Conservation (phyloP, 176 grass and related monocot genomes). For the Oryza glumipatula region DNA sequence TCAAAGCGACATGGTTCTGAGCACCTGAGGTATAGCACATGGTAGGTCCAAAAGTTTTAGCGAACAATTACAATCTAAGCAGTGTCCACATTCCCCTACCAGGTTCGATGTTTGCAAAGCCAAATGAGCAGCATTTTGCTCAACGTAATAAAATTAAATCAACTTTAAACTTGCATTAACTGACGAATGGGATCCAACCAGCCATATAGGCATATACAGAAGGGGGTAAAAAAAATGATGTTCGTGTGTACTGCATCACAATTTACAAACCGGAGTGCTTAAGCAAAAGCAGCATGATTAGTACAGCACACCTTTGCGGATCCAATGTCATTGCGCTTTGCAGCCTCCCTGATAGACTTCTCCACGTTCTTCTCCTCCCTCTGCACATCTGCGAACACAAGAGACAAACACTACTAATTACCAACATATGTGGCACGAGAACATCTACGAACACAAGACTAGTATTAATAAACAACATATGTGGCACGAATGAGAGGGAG, state of each 20-base stretch:
- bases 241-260: neutral
- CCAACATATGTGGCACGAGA: neutral
- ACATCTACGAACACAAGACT: no score
- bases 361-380: conserved; percentile 93
- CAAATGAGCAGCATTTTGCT: neutral
- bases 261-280: neutral
- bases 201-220: neutral
- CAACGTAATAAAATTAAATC: neutral
- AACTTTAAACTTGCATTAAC: neutral
- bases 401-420: neutral
- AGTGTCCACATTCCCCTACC: neutral
- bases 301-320: conserved; percentile 68
- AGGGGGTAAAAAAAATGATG: neutral
- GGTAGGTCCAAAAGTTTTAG: conserved; percentile 1
- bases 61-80: neutral
- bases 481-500: neutral
- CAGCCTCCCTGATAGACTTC: conserved; percentile 87
- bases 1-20: neutral
- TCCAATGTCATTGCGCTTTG: conserved; percentile 90
- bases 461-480: neutral
- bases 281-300: neutral
- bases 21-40: neutral
- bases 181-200: neutral
- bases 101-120: neutral
- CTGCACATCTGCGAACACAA: conserved; percentile 65